Conservation (phyloP, 139 green algal species). For the Mychonastes homosphaera region DNA sequence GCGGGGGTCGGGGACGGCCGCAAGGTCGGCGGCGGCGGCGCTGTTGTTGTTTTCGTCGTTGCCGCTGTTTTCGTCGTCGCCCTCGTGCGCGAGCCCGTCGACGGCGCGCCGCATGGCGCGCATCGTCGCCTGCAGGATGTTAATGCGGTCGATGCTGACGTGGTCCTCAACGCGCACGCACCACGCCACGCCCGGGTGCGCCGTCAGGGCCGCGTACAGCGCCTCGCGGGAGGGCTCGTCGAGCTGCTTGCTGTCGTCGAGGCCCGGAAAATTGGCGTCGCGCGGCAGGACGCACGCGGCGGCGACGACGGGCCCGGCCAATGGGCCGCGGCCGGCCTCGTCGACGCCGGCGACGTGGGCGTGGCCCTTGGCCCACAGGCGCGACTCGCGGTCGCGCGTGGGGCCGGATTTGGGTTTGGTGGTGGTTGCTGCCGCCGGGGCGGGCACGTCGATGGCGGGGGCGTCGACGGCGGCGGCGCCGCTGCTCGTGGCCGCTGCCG, state of each 20-base stretch:
- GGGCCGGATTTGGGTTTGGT: slow-evolving; percentile 2
- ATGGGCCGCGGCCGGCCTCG: slow-evolving; percentile 76
- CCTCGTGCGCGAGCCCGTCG: slow-evolving; percentile 15
- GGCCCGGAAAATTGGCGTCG: slow-evolving; percentile 9
- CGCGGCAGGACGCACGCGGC: slow-evolving; percentile 47
- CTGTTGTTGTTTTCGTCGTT: no score
- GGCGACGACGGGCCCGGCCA: slow-evolving; percentile 85
- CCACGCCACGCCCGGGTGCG: slow-evolving; percentile 38
- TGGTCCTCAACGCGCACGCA: slow-evolving; percentile 53
- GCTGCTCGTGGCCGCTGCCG: no score
- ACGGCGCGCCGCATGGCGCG: slow-evolving; percentile 57
- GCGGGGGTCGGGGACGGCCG: no score
- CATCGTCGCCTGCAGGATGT: slow-evolving; percentile 79
- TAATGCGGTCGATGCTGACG: slow-evolving; percentile 72
- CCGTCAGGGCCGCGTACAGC: slow-evolving; percentile 51
- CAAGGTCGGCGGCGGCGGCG: no score
- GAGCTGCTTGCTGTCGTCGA: slow-evolving; percentile 76
- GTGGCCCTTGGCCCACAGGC: slow-evolving; percentile 45
- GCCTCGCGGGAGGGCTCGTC: slow-evolving; percentile 49
- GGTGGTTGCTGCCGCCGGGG: no score
- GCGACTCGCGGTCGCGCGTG: slow-evolving; percentile 17
- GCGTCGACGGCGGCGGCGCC: no score
- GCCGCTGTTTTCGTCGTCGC: slow-evolving; percentile 62
- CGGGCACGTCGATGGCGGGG: not conserved
- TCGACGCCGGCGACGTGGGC: slow-evolving; percentile 56